phyloP scores from a whole-genome alignment of 805 yeast species.

The Wickerhamiella allomyrinae region DNA sequence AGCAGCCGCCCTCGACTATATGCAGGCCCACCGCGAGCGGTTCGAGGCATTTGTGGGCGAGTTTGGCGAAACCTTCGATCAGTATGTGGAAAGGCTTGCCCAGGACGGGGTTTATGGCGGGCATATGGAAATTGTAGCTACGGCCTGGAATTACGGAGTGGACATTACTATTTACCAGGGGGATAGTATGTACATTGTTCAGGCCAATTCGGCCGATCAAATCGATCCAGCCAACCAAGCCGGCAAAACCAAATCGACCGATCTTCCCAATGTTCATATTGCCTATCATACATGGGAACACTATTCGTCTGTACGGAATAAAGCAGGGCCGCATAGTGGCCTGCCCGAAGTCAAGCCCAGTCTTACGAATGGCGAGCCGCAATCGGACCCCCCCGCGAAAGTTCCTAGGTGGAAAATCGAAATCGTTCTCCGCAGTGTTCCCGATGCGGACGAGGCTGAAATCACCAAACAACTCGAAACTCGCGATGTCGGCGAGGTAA shows the following conservation, averaged over 20 bases:
- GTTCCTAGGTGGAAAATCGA: conserved; percentile 22
- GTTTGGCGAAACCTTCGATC: conserved; percentile 25
- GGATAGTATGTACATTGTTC: conserved; percentile 25
- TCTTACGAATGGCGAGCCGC: neutral
- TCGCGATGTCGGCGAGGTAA: conserved; percentile 18
- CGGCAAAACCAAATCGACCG: neutral
- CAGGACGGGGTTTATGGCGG: conserved; percentile 30
- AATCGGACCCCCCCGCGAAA: neutral
- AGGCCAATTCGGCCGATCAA: too few relatives aligned
- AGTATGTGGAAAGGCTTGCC: conserved; percentile 24
- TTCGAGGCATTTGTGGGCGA: conserved; percentile 25
- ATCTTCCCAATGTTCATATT: conserved; percentile 17
- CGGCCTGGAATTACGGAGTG: conserved; percentile 22
- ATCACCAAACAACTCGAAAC: conserved; percentile 7
- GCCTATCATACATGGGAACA: conserved; percentile 34
- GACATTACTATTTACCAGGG: conserved; percentile 28
- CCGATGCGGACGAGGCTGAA: conserved; percentile 13
- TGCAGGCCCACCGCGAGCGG: conserved; percentile 20
- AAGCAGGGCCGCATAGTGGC: conserved; percentile 28
- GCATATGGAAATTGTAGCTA: conserved; percentile 30
- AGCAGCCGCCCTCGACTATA: conserved; percentile 21
- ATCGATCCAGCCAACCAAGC: conserved; percentile 8
- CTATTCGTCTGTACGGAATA: conserved; percentile 28
- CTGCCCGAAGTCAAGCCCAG: conserved; percentile 16
- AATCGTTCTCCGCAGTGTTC: conserved; percentile 19